Conservation (phyloP, 495 filamentous ascomycete species). For the Penicilliopsis zonata region DNA sequence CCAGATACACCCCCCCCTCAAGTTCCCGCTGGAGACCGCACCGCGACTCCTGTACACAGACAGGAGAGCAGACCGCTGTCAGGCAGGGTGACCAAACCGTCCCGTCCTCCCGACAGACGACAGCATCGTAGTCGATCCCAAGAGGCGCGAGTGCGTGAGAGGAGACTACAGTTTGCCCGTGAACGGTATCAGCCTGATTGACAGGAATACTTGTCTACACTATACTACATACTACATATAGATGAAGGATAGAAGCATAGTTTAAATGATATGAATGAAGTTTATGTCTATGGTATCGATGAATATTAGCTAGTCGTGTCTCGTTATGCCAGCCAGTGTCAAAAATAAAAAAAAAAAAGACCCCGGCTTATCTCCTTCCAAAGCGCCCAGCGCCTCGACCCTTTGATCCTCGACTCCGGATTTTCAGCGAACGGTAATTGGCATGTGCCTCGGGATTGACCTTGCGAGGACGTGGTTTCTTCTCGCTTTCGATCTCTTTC, state of each 20-base stretch:
- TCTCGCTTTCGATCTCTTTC: constrained; percentile 24
- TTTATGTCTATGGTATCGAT: too few relatives aligned
- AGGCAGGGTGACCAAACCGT: constrained; percentile 16
- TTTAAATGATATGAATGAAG: too few relatives aligned
- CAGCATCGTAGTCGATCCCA: constrained; percentile 6
- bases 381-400: constrained; percentile 32
- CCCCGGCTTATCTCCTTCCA: constrained; percentile 28
- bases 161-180: constrained; percentile 18
- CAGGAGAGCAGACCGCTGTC: constrained; percentile 8
- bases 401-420: constrained; percentile 44
- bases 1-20: too few relatives aligned
- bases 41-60: constrained; percentile 14
- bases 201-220: constrained; percentile 1
- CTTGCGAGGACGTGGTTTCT: constrained; percentile 51
- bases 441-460: constrained; percentile 63
- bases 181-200: constrained; percentile 31
- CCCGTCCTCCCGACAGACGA: constrained; percentile 4
- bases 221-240: neutral
- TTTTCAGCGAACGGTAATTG: constrained; percentile 75
- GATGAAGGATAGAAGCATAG: neutral
- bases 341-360: too few relatives aligned
- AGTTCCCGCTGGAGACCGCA: constrained; percentile 5
- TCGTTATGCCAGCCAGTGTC: too few relatives aligned
- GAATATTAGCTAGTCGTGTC: too few relatives aligned
- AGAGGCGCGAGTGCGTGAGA: constrained; percentile 10